These are phyloP conservation scores for Dictyostelium brefeldianum DNA, from an alignment of 78 protist genomes.

Conservation along the genomic window DNA sequence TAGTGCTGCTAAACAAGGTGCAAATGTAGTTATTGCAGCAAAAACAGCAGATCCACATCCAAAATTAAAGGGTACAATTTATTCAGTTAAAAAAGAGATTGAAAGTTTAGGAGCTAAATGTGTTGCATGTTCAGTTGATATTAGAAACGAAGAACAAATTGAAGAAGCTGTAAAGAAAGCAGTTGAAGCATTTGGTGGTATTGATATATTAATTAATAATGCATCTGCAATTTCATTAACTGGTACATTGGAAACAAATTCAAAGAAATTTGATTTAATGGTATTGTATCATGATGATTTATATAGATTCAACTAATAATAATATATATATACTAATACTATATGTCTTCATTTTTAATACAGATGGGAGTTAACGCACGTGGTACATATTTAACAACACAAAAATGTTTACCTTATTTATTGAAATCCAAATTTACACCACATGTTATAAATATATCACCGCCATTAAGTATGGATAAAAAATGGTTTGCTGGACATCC, in stretches of 20 bases:
- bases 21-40: conserved; percentile 85
- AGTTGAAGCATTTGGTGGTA: conserved; percentile 89
- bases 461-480: conserved; percentile 90
- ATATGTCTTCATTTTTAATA: background rate
- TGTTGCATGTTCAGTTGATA: conserved; percentile 76
- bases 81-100: conserved; percentile 86
- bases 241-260: conserved; percentile 84
- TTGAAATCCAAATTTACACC: conserved; percentile 37
- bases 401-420: conserved; percentile 88
- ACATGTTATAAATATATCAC: conserved; percentile 88
- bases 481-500: conserved; percentile 89
- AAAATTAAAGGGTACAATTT: conserved; percentile 93
- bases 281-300: background rate
- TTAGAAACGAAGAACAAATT: conserved; percentile 85
- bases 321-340: background rate
- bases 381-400: conserved; percentile 89
- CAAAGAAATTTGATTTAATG: conserved; percentile 90
- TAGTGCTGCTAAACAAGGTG: conserved; percentile 75
- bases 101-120: conserved; percentile 85
- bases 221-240: conserved; percentile 92
- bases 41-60: conserved; percentile 89
- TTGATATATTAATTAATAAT: conserved; percentile 93
- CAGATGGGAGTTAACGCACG: conserved; percentile 87
- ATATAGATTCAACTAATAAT: background rate
- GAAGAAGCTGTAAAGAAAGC: conserved; percentile 86